Conservation (phyloP, 371 early-diverging fungal genomes). For the Mycotypha africana region DNA sequence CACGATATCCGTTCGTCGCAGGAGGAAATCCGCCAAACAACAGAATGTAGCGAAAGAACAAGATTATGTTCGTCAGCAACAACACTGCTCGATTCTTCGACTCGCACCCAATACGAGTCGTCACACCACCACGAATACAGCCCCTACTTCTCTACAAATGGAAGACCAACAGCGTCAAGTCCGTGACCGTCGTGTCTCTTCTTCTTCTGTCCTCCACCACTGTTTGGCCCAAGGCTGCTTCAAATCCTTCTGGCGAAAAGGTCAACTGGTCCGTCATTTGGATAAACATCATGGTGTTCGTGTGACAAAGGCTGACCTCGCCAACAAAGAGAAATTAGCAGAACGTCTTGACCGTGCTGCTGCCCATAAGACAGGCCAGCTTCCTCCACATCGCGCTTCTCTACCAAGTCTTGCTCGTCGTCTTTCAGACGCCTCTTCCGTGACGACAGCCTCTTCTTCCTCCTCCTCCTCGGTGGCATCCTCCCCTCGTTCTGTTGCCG, state of each 20-base stretch:
- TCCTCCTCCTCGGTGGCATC: no score
- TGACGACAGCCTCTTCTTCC: no score
- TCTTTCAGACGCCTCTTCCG: no score
- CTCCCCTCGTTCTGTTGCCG: no score
- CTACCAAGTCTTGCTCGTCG: no score
- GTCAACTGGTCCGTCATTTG: conserved; percentile 40
- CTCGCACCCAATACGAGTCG: conserved; percentile 8
- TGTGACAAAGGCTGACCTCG: conserved; percentile 8
- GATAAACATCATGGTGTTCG: conserved; percentile 16
- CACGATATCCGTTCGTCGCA: conserved; percentile 11
- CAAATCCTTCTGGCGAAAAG: conserved; percentile 43
- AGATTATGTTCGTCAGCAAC: conserved; percentile 34
- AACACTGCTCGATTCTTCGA: conserved; percentile 39
- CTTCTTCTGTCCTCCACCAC: conserved; percentile 29
- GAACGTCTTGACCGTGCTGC: no score
- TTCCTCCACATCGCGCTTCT: no score
- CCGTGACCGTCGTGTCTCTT: conserved; percentile 17
- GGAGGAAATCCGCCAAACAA: conserved; percentile 15
- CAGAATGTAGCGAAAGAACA: conserved; percentile 23
- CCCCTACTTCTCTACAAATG: not conserved
- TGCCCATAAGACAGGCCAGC: no score
- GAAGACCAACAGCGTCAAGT: conserved; percentile 5
- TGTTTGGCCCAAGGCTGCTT: conserved; percentile 35
- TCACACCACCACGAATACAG: not conserved
- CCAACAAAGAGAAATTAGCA: conserved; percentile 5